Conservation (phyloP, 2,329 filamentous ascomycete species). For the Sporothrix sp. region DNA sequence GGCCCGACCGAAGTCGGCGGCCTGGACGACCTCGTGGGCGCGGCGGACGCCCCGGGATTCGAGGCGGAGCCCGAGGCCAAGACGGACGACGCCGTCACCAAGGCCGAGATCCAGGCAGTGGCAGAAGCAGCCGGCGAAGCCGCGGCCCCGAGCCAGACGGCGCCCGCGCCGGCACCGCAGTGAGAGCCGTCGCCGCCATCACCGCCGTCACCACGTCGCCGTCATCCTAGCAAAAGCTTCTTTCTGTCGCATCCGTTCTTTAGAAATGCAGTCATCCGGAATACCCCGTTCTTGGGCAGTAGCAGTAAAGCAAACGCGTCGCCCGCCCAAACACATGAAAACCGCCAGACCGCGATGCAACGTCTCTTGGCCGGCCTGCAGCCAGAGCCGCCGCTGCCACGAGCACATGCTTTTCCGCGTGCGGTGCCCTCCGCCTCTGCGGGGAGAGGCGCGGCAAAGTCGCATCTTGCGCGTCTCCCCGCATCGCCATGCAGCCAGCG, state of each 20-base stretch:
- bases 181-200: too few species aligned
- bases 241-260: too few species aligned
- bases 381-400: too few species aligned
- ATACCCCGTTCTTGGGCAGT: too few species aligned
- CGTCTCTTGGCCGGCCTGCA: background rate
- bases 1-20: conserved; percentile 61
- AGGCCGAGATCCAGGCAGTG: background rate
- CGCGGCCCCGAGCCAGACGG: background rate
- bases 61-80: conserved; percentile 7
- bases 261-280: too few species aligned
- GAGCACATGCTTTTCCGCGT: background rate
- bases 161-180: too few species aligned
- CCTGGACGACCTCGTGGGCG: conserved; percentile 49
- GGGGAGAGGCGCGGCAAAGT: background rate
- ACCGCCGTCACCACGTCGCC: too few species aligned
- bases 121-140: background rate
- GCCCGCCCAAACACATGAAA: background rate
- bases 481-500: too few species aligned
- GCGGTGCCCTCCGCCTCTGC: too few species aligned
- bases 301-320: too few species aligned
- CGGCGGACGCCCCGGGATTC: conserved; percentile 29
- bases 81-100: background rate
- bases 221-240: too few species aligned
- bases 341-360: background rate
- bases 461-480: background rate